phyloP scores from a whole-genome alignment of 371 early-diverging fungal species.

The Actinomortierella ambigua region DNA sequence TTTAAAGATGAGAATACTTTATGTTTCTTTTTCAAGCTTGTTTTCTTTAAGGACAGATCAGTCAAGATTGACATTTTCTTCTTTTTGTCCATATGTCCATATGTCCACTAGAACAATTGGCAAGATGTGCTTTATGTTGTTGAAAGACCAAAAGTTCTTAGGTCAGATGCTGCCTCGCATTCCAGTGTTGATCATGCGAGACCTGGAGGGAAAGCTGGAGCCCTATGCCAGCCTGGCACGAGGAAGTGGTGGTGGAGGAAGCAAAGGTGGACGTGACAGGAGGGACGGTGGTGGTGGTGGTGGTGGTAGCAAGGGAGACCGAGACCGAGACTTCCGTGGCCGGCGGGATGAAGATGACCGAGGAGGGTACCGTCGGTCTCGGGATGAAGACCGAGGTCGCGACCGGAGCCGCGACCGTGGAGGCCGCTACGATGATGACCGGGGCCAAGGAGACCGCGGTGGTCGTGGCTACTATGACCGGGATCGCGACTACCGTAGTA shows the following conservation, averaged over 20 bases:
- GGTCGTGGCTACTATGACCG: constrained; percentile 13
- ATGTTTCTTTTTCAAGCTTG: constrained; percentile 1
- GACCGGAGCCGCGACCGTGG: constrained; percentile 17
- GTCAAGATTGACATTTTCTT: neutral
- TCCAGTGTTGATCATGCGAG: constrained; percentile 82
- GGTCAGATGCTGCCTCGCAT: constrained; percentile 88
- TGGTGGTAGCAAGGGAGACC: constrained; percentile 19
- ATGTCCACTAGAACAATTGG: constrained; percentile 70
- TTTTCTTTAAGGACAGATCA: too few relatives aligned
- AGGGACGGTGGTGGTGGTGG: constrained; percentile 10
- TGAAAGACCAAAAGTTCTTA: constrained; percentile 72
- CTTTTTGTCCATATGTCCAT: constrained; percentile 7
- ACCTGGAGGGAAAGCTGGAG: constrained; percentile 67
- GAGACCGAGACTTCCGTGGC: constrained; percentile 28
- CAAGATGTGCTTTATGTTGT: constrained; percentile 63
- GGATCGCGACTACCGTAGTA: too few relatives aligned
- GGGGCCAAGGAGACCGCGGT: constrained; percentile 21
- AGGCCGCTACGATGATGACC: constrained; percentile 17
- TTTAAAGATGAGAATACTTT: too few relatives aligned
- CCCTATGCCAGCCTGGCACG: constrained; percentile 55
- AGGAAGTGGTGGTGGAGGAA: constrained; percentile 25
- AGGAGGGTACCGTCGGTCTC: constrained; percentile 28
- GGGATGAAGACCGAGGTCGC: constrained; percentile 31
- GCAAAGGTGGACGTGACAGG: constrained; percentile 17
- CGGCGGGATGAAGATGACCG: constrained; percentile 47